Evolutionary conservation across 169 alveolate genomes (phyloP).

Genomic region (Plasmodium malariae): DNA sequence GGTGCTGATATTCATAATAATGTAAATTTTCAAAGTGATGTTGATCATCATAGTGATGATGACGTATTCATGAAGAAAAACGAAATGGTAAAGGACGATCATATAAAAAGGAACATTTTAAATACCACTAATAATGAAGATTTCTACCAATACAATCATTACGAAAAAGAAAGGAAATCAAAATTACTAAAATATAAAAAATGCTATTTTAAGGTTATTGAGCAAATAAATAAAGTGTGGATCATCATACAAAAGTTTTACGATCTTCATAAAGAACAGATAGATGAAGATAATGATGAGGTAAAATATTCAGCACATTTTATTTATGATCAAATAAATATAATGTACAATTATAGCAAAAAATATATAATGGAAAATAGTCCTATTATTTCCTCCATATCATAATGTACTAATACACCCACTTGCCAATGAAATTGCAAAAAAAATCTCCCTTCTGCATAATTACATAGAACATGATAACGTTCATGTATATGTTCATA

Average conservation of each 20-base stretch:
- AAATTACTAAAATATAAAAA: conserved; percentile 47
- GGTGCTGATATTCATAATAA: too few relatives aligned
- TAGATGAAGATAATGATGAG: conserved; percentile 12
- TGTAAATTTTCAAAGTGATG: too few relatives aligned
- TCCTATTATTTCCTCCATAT: conserved; percentile 27
- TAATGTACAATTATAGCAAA: conserved; percentile 41
- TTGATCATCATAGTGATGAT: too few relatives aligned
- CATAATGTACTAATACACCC: not conserved
- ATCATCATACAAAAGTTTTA: conserved; percentile 54
- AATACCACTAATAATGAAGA: not conserved
- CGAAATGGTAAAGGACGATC: not conserved
- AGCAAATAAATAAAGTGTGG: conserved; percentile 61
- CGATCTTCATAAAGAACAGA: conserved; percentile 39
- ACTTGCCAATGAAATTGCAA: too few relatives aligned
- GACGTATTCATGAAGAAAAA: not conserved
- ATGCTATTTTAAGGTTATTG: conserved; percentile 52
- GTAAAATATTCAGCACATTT: not conserved
- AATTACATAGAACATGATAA: too few relatives aligned
- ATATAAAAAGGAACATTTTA: not conserved
- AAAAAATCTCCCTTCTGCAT: too few relatives aligned
- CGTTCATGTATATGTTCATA: too few relatives aligned
- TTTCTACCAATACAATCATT: not conserved
- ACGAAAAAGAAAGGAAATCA: conserved; percentile 2
- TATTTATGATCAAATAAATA: conserved; percentile 26
- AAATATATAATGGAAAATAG: conserved; percentile 27